Conservation (phyloP, 345 rosid genomes). For the Salix koriyanagi region DNA sequence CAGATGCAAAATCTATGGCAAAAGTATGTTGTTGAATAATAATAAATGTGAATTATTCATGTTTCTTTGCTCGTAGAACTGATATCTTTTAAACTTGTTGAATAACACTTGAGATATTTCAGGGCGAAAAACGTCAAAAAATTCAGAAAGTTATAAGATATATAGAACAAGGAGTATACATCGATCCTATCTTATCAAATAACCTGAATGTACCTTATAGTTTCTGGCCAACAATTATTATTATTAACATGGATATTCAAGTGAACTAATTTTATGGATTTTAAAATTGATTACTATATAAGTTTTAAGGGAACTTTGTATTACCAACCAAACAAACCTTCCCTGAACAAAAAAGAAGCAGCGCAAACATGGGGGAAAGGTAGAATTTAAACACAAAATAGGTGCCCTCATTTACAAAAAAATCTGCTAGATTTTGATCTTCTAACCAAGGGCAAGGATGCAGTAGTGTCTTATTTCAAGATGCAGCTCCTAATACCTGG, state of each 20-base stretch:
- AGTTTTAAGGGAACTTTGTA: fast-evolving
- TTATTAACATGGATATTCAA: fast-evolving
- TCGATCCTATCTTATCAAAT: not conserved
- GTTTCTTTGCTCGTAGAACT: not conserved
- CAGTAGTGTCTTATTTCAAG: not conserved
- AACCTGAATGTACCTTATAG: not conserved
- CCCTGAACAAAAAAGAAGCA: not conserved
- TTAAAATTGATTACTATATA: too few species aligned
- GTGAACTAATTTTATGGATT: fast-evolving
- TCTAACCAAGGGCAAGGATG: not conserved
- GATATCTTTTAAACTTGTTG: not conserved
- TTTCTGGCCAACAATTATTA: not conserved
- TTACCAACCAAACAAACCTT: too few species aligned
- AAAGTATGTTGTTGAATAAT: not conserved
- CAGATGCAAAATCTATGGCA: not conserved
- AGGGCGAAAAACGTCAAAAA: too few species aligned
- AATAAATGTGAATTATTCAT: not conserved
- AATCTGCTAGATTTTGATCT: not conserved
- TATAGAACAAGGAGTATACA: not conserved
- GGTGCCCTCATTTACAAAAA: not conserved
- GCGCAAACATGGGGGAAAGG: not conserved
- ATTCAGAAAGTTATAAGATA: not conserved
- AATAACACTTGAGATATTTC: not conserved
- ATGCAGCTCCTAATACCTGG: conserved; percentile 1
- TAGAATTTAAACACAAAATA: not conserved